A percentile compares a stretch with the other conserved stretches of the same genome.
phyloP scores from a whole-genome alignment of 2,329 filamentous ascomycete genomes.

The Epichloe scottii region DNA sequence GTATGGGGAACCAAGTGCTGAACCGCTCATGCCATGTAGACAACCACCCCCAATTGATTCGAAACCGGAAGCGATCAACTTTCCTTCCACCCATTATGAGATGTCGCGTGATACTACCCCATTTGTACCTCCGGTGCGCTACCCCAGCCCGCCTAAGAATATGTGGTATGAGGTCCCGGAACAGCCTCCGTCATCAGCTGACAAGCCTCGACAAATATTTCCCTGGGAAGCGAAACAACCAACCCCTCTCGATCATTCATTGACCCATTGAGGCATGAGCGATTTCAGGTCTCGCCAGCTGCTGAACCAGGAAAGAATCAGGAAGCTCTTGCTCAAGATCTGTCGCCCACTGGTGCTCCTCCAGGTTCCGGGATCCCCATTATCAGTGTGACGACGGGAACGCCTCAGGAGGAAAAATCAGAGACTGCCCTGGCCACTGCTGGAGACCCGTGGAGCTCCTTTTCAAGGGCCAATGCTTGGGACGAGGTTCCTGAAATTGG shows the following conservation, averaged over 20 bases:
- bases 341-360: background rate
- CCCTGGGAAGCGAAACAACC: conserved; percentile 73
- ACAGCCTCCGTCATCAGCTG: conserved; percentile 39
- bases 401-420: background rate
- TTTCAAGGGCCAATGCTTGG: conserved; percentile 77
- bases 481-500: conserved; percentile 83
- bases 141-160: conserved; percentile 71
- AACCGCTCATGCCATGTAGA: conserved; percentile 25
- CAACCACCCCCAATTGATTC: conserved; percentile 53
- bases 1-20: background rate
- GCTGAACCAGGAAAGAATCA: conserved; percentile 6
- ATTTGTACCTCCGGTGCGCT: conserved; percentile 64
- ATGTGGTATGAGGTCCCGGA: conserved; percentile 82
- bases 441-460: conserved; percentile 56
- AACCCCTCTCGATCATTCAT: conserved; percentile 51
- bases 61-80: conserved; percentile 73
- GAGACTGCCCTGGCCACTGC: background rate
- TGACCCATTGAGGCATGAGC: conserved; percentile 3
- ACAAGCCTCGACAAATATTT: conserved; percentile 61
- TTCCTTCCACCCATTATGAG: conserved; percentile 65
- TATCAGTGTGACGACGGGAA: background rate
- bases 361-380: background rate
- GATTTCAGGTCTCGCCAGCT: conserved; percentile 14
- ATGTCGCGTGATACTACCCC: conserved; percentile 68
- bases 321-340: background rate